Base-by-base conservation (phyloP, 345 rosid species). In the Bruguiera parviflora region DNA sequence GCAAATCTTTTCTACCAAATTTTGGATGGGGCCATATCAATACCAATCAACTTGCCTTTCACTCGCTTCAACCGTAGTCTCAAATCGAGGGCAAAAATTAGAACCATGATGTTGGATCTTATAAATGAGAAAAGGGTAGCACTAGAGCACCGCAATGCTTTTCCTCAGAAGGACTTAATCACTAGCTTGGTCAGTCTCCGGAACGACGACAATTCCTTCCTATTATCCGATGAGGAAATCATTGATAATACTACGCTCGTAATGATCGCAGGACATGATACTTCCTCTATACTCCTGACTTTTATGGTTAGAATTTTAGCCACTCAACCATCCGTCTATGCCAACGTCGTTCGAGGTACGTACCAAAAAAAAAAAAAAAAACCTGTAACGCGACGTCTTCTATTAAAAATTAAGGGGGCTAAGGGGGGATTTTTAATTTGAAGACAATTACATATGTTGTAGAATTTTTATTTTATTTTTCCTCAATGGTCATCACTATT, bases 1-100 rank as follows among this genome's bases (percentile, higher is more conserved):
- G 55, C 58, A 33, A 8, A 58, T 5, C 64, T 15, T n/a, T 79
- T 81, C 56, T 32, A 67, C 7, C 8, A 70, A 5, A 53, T 72
- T 15, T 57, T 77, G 21, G 46, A 61, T 3, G 87, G 87, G 2
- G 1, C 72, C 25, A 16, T 72, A 53, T 53, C 77, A 1, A 25
- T 75, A 19, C 83, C 80, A 0, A 5, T 84, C 1, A 70, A 77
- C 56, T 55, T 79, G 31, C 80, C 79, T 3, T 77, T 74, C 69
- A 80, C 71, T 0, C 18, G 71, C 31, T 75, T 57, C 76, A 68
- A 68, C 67, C 64, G 70, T 9, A 65, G 77, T 56, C 67, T 73
- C 25, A 32, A 56, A 9, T 27, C 72, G 5, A 61, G 72, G 1
- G 18, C 20, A 13, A 67, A 68, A 62, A 19, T 56, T 32, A 55